A percentile compares a stretch with the other conserved stretches of the same genome.
Evolutionary conservation across 306 rosid species (phyloP).

Genomic region (Abrus pulchellus): DNA sequence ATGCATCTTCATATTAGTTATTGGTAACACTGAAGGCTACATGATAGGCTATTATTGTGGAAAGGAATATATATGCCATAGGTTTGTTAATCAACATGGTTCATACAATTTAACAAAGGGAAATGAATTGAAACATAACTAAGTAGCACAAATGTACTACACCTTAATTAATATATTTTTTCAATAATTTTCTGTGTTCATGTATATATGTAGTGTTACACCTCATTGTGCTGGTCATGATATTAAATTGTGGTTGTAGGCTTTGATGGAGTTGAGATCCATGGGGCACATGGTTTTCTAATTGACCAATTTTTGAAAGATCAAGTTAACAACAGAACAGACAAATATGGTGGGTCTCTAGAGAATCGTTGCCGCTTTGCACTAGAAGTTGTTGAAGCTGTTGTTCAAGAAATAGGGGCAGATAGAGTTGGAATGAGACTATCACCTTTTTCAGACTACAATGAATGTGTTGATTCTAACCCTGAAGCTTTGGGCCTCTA

Average conservation of each 20-base stretch:
- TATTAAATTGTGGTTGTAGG: slow-evolving; percentile 38
- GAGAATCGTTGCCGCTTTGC: slow-evolving; percentile 61
- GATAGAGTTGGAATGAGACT: slow-evolving; percentile 58
- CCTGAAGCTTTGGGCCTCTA: slow-evolving; percentile 53
- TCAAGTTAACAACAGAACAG: slow-evolving; percentile 56
- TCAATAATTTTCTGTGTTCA: background rate
- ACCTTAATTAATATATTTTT: no score
- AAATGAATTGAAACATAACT: no score
- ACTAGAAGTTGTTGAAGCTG: slow-evolving; percentile 53
- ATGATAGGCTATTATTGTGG: background rate
- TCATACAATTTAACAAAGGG: no score
- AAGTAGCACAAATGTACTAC: no score
- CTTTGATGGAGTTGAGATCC: slow-evolving; percentile 69
- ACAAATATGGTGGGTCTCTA: slow-evolving; percentile 62
- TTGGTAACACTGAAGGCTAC: background rate
- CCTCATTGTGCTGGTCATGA: background rate
- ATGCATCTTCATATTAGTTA: no score
- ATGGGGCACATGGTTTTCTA: slow-evolving; percentile 63
- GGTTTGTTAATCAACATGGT: background rate
- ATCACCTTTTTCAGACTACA: slow-evolving; percentile 56
- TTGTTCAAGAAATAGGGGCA: slow-evolving; percentile 56
- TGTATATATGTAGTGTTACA: background rate
- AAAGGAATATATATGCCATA: background rate
- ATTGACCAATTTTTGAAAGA: slow-evolving; percentile 67
- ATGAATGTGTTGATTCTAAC: slow-evolving; percentile 53